Percentiles rank a stretch among this genome's conserved stretches.
Conservation (phyloP, 2,329 filamentous ascomycete genomes). For the Penicillium rolfsii region DNA sequence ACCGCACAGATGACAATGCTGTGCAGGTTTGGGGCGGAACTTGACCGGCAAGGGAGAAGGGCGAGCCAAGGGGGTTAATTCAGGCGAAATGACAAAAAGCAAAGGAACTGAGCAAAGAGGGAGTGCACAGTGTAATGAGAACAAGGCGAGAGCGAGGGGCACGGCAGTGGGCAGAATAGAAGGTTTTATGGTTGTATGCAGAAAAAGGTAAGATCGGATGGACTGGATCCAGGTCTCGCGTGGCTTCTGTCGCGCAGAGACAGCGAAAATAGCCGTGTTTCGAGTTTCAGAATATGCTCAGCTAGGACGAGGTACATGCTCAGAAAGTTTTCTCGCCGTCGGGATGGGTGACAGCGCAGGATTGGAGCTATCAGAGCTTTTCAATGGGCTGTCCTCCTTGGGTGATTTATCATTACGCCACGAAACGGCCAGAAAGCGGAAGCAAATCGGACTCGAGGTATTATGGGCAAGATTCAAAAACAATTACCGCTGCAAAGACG, state of each 20-base stretch:
- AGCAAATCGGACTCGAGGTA: neutral
- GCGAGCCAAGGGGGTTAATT: slow-evolving; percentile 1
- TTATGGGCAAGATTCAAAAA: neutral
- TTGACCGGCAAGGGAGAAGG: slow-evolving; percentile 1
- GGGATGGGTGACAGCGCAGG: neutral
- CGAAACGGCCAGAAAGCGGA: neutral
- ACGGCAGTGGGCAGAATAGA: slow-evolving; percentile 1
- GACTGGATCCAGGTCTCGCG: neutral
- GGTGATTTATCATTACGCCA: slow-evolving; percentile 5
- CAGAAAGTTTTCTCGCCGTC: neutral
- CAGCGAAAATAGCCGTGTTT: neutral
- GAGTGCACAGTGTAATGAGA: neutral
- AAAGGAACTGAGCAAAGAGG: neutral
- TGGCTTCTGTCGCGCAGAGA: slow-evolving; percentile 5
- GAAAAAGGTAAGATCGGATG: neutral
- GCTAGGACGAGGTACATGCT: neutral
- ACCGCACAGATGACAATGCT: neutral
- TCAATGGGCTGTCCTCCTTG: neutral
- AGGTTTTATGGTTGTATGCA: slow-evolving; percentile 23
- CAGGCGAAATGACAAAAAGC: neutral
- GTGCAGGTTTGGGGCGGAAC: neutral
- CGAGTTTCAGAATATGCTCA: neutral
- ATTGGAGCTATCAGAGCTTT: neutral
- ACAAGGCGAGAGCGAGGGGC: neutral
- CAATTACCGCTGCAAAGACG: too few species aligned